Evolutionary conservation across 2,329 filamentous ascomycete species (phyloP).

Genomic region (Epichloe sp.): DNA sequence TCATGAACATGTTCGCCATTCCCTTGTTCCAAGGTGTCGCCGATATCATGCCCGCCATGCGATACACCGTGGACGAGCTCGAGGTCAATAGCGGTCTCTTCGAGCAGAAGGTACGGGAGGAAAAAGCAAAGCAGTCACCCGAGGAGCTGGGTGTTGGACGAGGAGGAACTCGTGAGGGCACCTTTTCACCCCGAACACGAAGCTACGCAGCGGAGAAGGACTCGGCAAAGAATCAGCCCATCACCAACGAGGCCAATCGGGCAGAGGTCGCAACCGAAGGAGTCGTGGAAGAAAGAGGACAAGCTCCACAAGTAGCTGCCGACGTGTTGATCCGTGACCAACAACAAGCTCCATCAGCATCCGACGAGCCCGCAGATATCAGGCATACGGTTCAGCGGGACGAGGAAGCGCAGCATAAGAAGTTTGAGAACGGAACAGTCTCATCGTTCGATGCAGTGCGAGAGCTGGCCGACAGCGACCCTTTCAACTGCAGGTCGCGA

Average conservation of each 20-base stretch:
- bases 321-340: slow-evolving; percentile 13
- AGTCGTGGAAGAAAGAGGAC: slow-evolving; percentile 10
- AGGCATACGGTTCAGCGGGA: background rate
- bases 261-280: slow-evolving; percentile 11
- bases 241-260: slow-evolving; percentile 6
- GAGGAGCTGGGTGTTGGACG: slow-evolving; percentile 26
- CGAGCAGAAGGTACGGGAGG: slow-evolving; percentile 51
- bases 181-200: slow-evolving; percentile 32
- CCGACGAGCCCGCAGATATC: slow-evolving; percentile 5
- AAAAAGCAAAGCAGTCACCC: slow-evolving; percentile 34
- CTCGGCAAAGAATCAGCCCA: slow-evolving; percentile 11
- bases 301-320: slow-evolving; percentile 12
- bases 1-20: slow-evolving; percentile 92
- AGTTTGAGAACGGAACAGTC: slow-evolving; percentile 27
- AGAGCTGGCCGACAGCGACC: slow-evolving; percentile 36
- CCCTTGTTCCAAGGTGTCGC: slow-evolving; percentile 83
- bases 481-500: slow-evolving; percentile 26
- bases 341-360: slow-evolving; percentile 8
- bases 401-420: slow-evolving; percentile 16
- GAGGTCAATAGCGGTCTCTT: slow-evolving; percentile 64
- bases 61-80: slow-evolving; percentile 73
- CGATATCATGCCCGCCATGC: slow-evolving; percentile 73
- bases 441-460: slow-evolving; percentile 33
- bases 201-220: slow-evolving; percentile 23
- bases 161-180: slow-evolving; percentile 24